These are phyloP conservation scores for Cantharellus cinnabarinus DNA, from an alignment of 768 basidiomycete species.

Conservation along the genomic window DNA sequence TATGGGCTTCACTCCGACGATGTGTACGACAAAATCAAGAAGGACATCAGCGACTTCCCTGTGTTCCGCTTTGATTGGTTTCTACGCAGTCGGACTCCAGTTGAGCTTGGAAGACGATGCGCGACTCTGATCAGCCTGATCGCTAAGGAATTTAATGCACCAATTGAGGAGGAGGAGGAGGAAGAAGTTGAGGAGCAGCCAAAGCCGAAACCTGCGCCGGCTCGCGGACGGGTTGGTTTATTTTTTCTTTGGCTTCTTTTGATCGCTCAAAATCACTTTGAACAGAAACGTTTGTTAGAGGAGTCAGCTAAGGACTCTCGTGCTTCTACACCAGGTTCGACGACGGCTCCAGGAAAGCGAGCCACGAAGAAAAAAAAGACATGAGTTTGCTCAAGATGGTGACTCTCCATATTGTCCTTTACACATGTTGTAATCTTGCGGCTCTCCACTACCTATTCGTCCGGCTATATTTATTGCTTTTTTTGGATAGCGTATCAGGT, in stretches of 20 bases:
- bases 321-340: slow-evolving; percentile 7
- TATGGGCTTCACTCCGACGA: slow-evolving; percentile 81
- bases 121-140: slow-evolving; percentile 78
- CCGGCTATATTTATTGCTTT: too few species aligned
- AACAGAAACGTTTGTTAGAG: not conserved
- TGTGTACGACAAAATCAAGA: slow-evolving; percentile 87
- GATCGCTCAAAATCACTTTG: not conserved
- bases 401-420: too few species aligned
- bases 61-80: slow-evolving; percentile 98
- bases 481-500: too few species aligned
- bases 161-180: slow-evolving; percentile 42
- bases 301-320: slow-evolving; percentile 5
- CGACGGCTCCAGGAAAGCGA: slow-evolving; percentile 5
- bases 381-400: too few species aligned
- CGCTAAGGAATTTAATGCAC: slow-evolving; percentile 45
- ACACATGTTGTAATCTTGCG: too few species aligned
- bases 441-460: too few species aligned
- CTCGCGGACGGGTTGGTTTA: slow-evolving; percentile 7
- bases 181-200: slow-evolving; percentile 25
- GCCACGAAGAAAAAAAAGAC: slow-evolving; percentile 8
- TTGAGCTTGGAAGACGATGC: slow-evolving; percentile 74
- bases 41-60: slow-evolving; percentile 90
- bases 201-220: slow-evolving; percentile 3
- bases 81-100: slow-evolving; percentile 79
- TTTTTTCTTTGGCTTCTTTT: not conserved